These are phyloP conservation scores for Curvularia sp. DNA, from an alignment of 2,329 filamentous ascomycete genomes.

Conservation along the genomic window DNA sequence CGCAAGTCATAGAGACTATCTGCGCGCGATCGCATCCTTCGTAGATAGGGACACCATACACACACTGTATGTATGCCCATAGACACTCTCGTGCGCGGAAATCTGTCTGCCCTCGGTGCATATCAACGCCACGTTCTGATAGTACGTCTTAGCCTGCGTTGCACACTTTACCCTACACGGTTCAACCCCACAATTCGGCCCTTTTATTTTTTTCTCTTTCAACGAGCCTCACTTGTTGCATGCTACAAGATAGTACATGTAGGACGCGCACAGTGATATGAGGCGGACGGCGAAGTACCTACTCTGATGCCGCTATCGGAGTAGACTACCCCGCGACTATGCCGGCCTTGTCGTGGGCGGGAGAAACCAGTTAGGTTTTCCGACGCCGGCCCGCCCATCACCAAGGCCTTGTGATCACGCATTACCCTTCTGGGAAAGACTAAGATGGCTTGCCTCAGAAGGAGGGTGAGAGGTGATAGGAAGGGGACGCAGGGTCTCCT, in stretches of 20 bases:
- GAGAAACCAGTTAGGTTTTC: slow-evolving; percentile 9
- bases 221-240: slow-evolving; percentile 7
- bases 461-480: slow-evolving; percentile 3
- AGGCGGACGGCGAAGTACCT: neutral
- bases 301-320: slow-evolving; percentile 3
- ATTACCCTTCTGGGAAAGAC: slow-evolving; percentile 11
- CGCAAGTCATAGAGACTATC: slow-evolving; percentile 10
- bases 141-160: slow-evolving; percentile 5
- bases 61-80: neutral
- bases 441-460: slow-evolving; percentile 6
- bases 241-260: neutral
- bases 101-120: slow-evolving; percentile 2
- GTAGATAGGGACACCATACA: slow-evolving; percentile 1
- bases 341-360: slow-evolving; percentile 1
- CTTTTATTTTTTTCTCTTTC: slow-evolving; percentile 5
- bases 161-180: neutral
- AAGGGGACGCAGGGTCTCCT: slow-evolving; percentile 7
- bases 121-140: neutral
- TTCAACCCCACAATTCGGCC: slow-evolving; percentile 14
- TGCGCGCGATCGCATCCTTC: slow-evolving; percentile 2
- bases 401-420: slow-evolving; percentile 16
- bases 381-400: slow-evolving; percentile 11
- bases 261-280: neutral
- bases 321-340: slow-evolving; percentile 5
- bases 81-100: neutral